Conservation (phyloP, 768 basidiomycete species). For the Xerocomellus intermedius region DNA sequence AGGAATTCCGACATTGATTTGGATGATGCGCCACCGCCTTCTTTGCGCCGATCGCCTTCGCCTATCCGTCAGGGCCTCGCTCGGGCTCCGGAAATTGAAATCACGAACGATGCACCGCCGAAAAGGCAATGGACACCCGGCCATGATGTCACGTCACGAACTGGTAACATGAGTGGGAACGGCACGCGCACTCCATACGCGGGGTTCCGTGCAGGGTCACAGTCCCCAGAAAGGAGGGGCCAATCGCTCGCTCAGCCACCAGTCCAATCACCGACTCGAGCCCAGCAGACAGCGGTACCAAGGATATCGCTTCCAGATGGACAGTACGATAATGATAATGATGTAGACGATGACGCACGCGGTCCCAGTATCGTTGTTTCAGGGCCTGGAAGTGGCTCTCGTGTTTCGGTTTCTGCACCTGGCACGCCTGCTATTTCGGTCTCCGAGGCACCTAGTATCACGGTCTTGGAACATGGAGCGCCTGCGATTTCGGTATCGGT, state of each 20-base stretch:
- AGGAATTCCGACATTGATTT: slow-evolving; percentile 31
- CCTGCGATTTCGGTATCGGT: slow-evolving; percentile 21
- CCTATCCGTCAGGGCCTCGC: slow-evolving; percentile 17
- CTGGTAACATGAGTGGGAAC: slow-evolving; percentile 7
- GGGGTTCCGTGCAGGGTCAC: slow-evolving; percentile 9
- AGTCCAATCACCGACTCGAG: slow-evolving; percentile 3
- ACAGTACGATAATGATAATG: slow-evolving; percentile 4
- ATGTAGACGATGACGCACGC: not conserved
- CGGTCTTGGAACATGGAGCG: slow-evolving; percentile 21
- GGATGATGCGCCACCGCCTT: slow-evolving; percentile 45
- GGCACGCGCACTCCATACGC: slow-evolving; percentile 1
- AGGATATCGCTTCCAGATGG: slow-evolving; percentile 37
- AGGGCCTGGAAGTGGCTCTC: slow-evolving; percentile 17
- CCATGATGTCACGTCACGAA: slow-evolving; percentile 17
- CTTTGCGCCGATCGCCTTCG: slow-evolving; percentile 38
- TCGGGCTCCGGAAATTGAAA: slow-evolving; percentile 31
- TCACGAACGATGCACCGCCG: slow-evolving; percentile 25
- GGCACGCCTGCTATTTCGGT: slow-evolving; percentile 19
- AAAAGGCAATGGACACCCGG: slow-evolving; percentile 30
- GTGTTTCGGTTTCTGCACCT: slow-evolving; percentile 28
- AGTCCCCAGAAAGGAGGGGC: slow-evolving; percentile 19
- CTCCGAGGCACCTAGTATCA: slow-evolving; percentile 27
- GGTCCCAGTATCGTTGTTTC: slow-evolving; percentile 35
- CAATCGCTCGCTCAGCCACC: not conserved
- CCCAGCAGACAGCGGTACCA: slow-evolving; percentile 39